Evolutionary conservation across 129 eudicot species (phyloP).

Genomic region (Glebionis coronaria): DNA sequence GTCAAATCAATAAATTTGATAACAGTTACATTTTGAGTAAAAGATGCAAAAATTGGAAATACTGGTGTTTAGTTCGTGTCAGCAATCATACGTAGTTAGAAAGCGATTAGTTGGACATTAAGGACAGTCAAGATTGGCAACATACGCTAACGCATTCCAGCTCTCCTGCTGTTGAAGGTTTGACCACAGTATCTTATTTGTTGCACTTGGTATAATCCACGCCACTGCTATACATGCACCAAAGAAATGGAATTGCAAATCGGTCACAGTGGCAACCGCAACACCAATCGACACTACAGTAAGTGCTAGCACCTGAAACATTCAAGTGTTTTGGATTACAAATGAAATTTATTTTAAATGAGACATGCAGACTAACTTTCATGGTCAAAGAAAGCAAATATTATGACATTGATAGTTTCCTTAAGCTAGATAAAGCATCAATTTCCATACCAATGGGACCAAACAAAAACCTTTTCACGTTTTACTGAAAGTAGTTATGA

Average conservation of each 20-base stretch:
- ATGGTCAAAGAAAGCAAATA: not conserved
- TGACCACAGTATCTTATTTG: constrained; percentile 93
- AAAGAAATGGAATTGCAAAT: constrained; percentile 90
- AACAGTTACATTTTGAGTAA: not conserved
- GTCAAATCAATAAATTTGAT: constrained; percentile 4
- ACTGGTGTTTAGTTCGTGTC: not conserved
- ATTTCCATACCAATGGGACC: too few relatives aligned
- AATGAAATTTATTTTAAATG: not conserved
- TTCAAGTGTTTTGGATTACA: constrained; percentile 1
- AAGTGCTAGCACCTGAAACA: constrained; percentile 79
- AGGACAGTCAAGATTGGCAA: constrained; percentile 9
- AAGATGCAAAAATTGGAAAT: not conserved
- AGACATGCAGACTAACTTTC: not conserved
- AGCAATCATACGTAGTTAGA: not conserved
- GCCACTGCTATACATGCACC: constrained; percentile 98
- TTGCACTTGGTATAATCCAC: constrained; percentile 96
- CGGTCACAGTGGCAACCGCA: constrained; percentile 96
- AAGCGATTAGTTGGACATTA: constrained; percentile 8
- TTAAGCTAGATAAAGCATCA: too few relatives aligned
- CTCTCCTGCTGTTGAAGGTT: constrained; percentile 94
- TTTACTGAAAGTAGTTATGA: not conserved
- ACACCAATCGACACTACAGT: constrained; percentile 82
- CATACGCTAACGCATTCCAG: constrained; percentile 96
- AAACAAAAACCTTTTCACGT: not conserved
- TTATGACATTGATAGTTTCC: not conserved